A percentile compares a stretch with the other conserved stretches of the same genome.
Conservation (phyloP, 495 filamentous ascomycete genomes). For the Echria macrotheca region DNA sequence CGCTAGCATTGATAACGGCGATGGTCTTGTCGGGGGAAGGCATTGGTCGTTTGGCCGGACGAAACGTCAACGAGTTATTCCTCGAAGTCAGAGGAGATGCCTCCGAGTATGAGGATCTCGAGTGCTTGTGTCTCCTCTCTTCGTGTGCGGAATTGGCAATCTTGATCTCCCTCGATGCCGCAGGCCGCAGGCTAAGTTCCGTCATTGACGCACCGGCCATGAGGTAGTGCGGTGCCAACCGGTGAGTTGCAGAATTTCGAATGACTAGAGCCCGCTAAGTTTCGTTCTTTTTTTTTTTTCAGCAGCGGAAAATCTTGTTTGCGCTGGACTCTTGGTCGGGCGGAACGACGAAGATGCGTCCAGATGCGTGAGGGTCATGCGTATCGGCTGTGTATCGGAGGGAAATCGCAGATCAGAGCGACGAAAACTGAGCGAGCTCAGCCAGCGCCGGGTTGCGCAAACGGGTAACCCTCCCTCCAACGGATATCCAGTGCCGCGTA, state of each 20-base stretch:
- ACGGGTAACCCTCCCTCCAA: conserved; percentile 8
- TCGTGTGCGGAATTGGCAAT: conserved; percentile 25
- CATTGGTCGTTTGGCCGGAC: conserved; percentile 47
- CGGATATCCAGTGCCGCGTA: conserved; percentile 6
- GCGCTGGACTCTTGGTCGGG: too few species aligned
- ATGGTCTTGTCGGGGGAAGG: conserved; percentile 66
- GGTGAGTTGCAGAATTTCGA: too few species aligned
- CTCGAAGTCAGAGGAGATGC: conserved; percentile 43
- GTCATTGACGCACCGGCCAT: conserved; percentile 34
- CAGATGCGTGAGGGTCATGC: neutral
- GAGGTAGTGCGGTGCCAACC: too few species aligned
- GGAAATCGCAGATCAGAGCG: too few species aligned
- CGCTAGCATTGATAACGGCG: conserved; percentile 86
- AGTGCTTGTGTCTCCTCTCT: conserved; percentile 44
- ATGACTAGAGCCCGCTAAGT: too few species aligned
- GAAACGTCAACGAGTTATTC: conserved; percentile 44
- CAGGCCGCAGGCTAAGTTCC: conserved; percentile 39
- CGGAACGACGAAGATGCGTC: neutral
- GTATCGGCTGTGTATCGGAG: too few species aligned
- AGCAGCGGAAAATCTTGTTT: too few species aligned
- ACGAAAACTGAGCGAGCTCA: too few species aligned
- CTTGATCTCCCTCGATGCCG: conserved; percentile 31
- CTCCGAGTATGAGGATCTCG: conserved; percentile 49
- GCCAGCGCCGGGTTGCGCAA: conserved; percentile 7
- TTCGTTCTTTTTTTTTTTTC: neutral